Evolutionary conservation across 164 flowering plant species (phyloP), one percentile per base, ranked within the genome.

Genomic region (Vitis labrusca): DNA sequence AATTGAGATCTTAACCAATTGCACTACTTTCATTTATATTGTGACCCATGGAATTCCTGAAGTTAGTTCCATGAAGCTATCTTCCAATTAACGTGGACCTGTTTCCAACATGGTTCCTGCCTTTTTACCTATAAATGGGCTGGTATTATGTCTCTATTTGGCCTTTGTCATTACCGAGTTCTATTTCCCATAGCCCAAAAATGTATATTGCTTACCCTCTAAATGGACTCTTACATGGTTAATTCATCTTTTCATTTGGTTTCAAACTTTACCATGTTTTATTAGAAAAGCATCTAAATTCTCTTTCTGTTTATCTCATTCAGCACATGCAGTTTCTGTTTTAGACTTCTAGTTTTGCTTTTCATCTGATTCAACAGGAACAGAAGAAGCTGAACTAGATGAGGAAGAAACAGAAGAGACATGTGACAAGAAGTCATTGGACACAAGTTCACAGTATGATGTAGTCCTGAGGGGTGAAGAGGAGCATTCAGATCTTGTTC

Each of bases 381-480:
- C 59, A 10, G 69, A 66, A 50, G 74, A 63, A 54, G 16, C 50
- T 32, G 80, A 68, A 12, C 13, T 19, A 9, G 67, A 67, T 15
- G 58, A 3, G 55, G 65, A 61, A 11, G 69, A 70, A 15, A 32
- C 67, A 13, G 69, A 70, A 63, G 11, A 37, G 44, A 37, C 15
- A 2, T 5, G 13, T 51, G 73, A 53, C 17, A 72, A n/a, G n/a
- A 53, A 2, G 49, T 53, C 55, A 50, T 16, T 49, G 32, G 73
- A 77, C 2, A 6, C 15, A 12, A 59, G n/a, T 49, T 37, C 52
- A 50, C 17, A 6, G 32, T 54, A 65, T 66, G 13, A 61, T 16
- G 14, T 10, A 15, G 14, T 30, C 37, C 48, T 56, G 14, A 30
- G 50, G 58, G 53, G 7, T 19, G 62, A 58, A 60, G 73, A 62